These are phyloP conservation scores for Beta lomatogona DNA, from an alignment of 179 eudicot genomes.

Conservation along the genomic window DNA sequence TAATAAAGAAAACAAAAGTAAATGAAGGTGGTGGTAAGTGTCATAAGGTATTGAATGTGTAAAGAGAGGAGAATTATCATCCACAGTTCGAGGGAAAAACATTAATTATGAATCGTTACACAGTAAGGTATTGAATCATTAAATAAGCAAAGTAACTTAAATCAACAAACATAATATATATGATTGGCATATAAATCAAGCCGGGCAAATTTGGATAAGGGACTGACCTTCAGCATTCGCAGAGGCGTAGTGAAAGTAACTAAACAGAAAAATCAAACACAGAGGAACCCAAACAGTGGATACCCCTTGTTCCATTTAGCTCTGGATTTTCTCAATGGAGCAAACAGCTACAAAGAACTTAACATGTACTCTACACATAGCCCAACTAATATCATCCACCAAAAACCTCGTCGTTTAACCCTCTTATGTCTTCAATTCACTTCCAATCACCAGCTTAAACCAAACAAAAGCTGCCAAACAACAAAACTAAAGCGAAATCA, in stretches of 20 bases:
- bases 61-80: too few species aligned
- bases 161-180: background rate
- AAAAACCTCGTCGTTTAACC: background rate
- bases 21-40: too few species aligned
- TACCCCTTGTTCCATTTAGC: conserved; percentile 15
- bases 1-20: too few species aligned
- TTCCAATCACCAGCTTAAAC: background rate
- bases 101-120: too few species aligned
- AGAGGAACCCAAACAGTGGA: background rate
- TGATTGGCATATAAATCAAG: background rate
- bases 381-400: conserved; percentile 5
- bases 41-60: too few species aligned
- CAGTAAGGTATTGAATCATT: background rate
- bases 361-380: conserved; percentile 8
- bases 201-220: background rate
- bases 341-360: background rate
- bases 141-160: background rate
- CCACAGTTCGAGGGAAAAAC: too few species aligned
- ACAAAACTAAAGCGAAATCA: background rate
- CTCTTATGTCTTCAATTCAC: background rate
- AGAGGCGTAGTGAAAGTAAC: background rate
- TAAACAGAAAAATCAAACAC: conserved; percentile 3
- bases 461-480: background rate
- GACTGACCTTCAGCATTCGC: conserved; percentile 19
- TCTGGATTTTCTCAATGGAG: background rate